phyloP scores from a whole-genome alignment of 2,329 filamentous ascomycete genomes.

The Oidium heveae region DNA sequence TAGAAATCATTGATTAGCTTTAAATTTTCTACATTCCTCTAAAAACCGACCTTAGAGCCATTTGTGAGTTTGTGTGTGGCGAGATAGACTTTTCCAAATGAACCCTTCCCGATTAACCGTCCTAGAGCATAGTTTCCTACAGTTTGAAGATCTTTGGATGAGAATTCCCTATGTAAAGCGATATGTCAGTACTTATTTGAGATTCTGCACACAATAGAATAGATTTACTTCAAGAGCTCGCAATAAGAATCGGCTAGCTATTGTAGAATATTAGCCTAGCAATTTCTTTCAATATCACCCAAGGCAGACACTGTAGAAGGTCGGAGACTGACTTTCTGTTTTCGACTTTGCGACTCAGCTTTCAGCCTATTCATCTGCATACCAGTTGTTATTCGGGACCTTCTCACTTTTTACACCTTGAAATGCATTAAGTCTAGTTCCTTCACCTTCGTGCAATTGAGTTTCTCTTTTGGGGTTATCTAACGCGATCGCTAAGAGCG shows the following conservation, averaged over 20 bases:
- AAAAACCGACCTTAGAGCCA: slow-evolving; percentile 57
- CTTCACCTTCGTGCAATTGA: too few relatives aligned
- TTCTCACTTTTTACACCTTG: too few relatives aligned
- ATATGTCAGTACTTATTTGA: too few relatives aligned
- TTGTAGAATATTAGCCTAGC: slow-evolving; percentile 7
- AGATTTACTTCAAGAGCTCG: slow-evolving; percentile 68
- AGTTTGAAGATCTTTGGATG: slow-evolving; percentile 65
- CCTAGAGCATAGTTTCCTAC: slow-evolving; percentile 92
- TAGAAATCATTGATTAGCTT: slow-evolving; percentile 3
- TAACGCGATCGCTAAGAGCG: too few relatives aligned
- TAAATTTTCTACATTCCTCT: background rate
- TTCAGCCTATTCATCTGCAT: slow-evolving; percentile 26
- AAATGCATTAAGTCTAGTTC: too few relatives aligned
- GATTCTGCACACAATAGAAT: too few relatives aligned
- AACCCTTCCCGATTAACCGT: slow-evolving; percentile 83
- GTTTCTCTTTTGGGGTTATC: too few relatives aligned
- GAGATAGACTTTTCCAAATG: slow-evolving; percentile 94
- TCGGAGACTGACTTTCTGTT: slow-evolving; percentile 26
- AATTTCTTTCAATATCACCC: too few relatives aligned
- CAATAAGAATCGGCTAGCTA: slow-evolving; percentile 94
- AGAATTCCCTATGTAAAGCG: slow-evolving; percentile 49
- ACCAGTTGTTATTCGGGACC: slow-evolving; percentile 7
- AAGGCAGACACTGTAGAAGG: background rate
- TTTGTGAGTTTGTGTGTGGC: slow-evolving; percentile 93
- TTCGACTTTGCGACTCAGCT: slow-evolving; percentile 31